phyloP scores from a whole-genome alignment of 2,329 filamentous ascomycete species.

The Elsinoe perseae region DNA sequence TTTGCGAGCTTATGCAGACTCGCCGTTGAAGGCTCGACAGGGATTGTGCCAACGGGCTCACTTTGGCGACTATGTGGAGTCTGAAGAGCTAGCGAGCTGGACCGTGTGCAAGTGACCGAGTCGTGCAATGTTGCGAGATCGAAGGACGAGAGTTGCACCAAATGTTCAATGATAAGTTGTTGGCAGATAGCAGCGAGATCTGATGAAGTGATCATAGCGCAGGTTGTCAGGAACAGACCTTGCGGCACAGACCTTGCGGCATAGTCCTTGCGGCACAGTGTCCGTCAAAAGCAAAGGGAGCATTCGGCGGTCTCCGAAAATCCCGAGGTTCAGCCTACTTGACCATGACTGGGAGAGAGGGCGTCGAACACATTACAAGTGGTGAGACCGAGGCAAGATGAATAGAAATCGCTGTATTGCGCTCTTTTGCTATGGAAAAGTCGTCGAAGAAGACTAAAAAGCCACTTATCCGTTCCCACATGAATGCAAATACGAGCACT shows the following conservation, averaged over 20 bases:
- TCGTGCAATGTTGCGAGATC: neutral
- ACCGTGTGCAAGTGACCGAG: neutral
- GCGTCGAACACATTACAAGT: no score
- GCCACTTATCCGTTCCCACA: neutral
- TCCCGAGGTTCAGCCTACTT: neutral
- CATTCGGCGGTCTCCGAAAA: neutral
- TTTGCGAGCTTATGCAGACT: neutral
- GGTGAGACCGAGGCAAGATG: neutral
- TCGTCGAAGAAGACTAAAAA: neutral
- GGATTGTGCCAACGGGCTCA: neutral
- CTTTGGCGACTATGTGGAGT: neutral
- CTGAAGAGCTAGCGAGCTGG: no score
- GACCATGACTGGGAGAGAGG: neutral
- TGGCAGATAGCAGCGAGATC: no score
- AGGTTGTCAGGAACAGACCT: no score
- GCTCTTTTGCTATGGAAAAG: neutral
- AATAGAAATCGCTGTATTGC: neutral
- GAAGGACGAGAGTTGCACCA: no score
- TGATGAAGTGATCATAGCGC: no score
- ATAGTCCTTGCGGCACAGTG: neutral
- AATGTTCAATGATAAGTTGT: no score
- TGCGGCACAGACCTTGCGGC: no score
- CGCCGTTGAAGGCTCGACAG: neutral
- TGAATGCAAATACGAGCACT: slow-evolving; percentile 11
- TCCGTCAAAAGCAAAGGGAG: neutral